A percentile compares a stretch with the other conserved stretches of the same genome.
Conservation (phyloP, 805 yeast species). For the Candida multigemmis region DNA sequence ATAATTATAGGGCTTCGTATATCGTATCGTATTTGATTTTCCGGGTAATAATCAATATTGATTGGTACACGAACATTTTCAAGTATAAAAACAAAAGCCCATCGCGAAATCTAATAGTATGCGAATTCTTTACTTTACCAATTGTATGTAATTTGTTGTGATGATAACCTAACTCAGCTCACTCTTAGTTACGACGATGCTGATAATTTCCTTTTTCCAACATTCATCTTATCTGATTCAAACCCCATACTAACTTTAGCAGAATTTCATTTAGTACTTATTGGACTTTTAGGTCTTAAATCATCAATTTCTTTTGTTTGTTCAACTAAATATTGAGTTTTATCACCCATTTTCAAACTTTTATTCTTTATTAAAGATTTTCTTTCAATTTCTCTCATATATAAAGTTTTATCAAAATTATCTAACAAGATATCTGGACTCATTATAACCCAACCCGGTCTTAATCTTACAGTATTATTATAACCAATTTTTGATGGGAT, state of each 20-base stretch:
- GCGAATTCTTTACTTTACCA: too few relatives aligned
- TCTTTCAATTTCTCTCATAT: constrained; percentile 19
- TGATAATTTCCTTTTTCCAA: constrained; percentile 42
- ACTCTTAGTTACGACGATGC: constrained; percentile 43
- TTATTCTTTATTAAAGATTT: constrained; percentile 21
- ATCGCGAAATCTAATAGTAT: too few relatives aligned
- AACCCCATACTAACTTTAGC: too few relatives aligned
- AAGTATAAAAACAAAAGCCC: too few relatives aligned
- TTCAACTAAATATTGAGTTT: constrained; percentile 52
- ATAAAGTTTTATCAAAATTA: constrained; percentile 41
- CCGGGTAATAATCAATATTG: too few relatives aligned
- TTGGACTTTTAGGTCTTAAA: constrained; percentile 79
- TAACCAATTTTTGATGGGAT: constrained; percentile 66
- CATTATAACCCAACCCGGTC: constrained; percentile 89
- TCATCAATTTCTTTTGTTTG: constrained; percentile 65
- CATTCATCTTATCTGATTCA: constrained; percentile 28
- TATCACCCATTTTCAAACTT: constrained; percentile 14
- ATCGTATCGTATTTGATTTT: too few relatives aligned
- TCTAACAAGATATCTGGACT: constrained; percentile 75
- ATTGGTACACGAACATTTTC: too few relatives aligned
- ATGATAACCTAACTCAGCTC: constrained; percentile 52
- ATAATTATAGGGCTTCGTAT: too few relatives aligned
- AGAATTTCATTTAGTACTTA: constrained; percentile 2
- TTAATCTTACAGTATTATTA: constrained; percentile 50
- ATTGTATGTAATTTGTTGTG: constrained; percentile 17